Percentiles rank a stretch among this genome's conserved stretches.
These are phyloP conservation scores for Mixia osmundae DNA, from an alignment of 1,284 basidiomycete species.

Conservation along the genomic window DNA sequence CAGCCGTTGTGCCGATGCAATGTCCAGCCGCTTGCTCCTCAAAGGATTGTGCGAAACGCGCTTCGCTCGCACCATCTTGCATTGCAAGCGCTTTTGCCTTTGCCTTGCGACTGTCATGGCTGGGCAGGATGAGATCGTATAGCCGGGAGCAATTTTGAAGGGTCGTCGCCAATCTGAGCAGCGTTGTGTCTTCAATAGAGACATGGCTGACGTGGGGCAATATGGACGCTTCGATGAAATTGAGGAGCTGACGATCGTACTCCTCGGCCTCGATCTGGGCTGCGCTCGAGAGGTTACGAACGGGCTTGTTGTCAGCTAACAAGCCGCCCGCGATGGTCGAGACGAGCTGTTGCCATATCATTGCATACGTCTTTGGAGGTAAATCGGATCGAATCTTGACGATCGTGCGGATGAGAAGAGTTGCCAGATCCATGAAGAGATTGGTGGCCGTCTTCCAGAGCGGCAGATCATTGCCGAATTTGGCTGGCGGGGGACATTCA, in stretches of 20 bases:
- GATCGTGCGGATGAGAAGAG: constrained; percentile 3
- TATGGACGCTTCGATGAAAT: constrained; percentile 49
- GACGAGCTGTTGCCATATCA: constrained; percentile 64
- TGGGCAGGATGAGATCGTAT: constrained; percentile 28
- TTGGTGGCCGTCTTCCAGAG: constrained; percentile 65
- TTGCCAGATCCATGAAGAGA: constrained; percentile 19
- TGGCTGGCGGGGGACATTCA: constrained; percentile 66
- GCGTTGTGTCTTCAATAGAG: constrained; percentile 46
- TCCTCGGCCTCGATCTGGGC: constrained; percentile 56
- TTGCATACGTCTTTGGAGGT: constrained; percentile 37
- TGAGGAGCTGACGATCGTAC: constrained; percentile 62
- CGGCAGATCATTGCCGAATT: constrained; percentile 57
- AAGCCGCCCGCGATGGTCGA: constrained; percentile 60
- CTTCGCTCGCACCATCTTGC: constrained; percentile 3
- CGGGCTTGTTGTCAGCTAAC: constrained; percentile 38
- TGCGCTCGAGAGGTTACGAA: constrained; percentile 34
- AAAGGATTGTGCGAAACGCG: constrained; percentile 14
- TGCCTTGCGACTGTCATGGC: neutral
- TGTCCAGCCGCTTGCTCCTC: constrained; percentile 13
- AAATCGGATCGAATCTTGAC: constrained; percentile 26
- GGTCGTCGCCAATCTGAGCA: constrained; percentile 42
- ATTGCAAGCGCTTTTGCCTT: neutral
- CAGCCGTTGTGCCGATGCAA: constrained; percentile 37
- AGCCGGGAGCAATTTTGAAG: constrained; percentile 52
- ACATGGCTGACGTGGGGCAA: constrained; percentile 45